Percentiles rank a stretch among this genome's conserved stretches.
These are phyloP conservation scores for Symmetrospora coprosmae DNA, from an alignment of 768 basidiomycete genomes.

Conservation along the genomic window DNA sequence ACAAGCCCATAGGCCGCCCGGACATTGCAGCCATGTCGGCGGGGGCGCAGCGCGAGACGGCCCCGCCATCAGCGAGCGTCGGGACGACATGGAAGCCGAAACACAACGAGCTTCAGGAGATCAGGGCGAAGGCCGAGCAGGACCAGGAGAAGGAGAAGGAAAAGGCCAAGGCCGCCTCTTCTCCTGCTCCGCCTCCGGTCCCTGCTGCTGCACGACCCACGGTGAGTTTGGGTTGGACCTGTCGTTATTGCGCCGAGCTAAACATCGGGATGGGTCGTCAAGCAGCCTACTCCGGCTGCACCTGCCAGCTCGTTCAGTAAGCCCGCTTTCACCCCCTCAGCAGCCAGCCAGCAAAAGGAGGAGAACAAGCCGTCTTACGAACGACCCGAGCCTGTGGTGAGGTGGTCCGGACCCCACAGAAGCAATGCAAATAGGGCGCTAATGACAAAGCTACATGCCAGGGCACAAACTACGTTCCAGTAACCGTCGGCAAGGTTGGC, in stretches of 20 bases:
- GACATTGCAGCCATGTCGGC: conserved; percentile 28
- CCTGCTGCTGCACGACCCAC: conserved; percentile 38
- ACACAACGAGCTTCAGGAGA: conserved; percentile 21
- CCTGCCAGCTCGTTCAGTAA: conserved; percentile 26
- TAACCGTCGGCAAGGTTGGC: conserved; percentile 67
- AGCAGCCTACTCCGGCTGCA: not conserved
- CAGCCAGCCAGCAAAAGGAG: not conserved
- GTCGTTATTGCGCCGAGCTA: no score
- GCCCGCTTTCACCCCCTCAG: not conserved
- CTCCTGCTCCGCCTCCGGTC: conserved; percentile 42
- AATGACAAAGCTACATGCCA: not conserved
- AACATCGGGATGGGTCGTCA: not conserved
- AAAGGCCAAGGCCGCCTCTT: conserved; percentile 38
- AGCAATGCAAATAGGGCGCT: conserved; percentile 22
- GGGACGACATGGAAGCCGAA: conserved; percentile 11
- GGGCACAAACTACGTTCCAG: conserved; percentile 72
- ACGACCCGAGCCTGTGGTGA: conserved; percentile 21
- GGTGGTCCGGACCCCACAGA: conserved; percentile 36
- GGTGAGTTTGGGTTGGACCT: not conserved
- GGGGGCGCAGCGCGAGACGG: not conserved
- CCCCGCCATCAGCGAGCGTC: conserved; percentile 28
- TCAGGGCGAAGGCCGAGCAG: conserved; percentile 1
- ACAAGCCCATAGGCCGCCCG: conserved; percentile 34
- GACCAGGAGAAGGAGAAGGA: conserved; percentile 37
- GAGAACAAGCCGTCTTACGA: conserved; percentile 13